Percentiles rank a stretch among this genome's conserved stretches.
phyloP scores from a whole-genome alignment of 176 grass and related monocot species.

The Oropetium thomaeum region DNA sequence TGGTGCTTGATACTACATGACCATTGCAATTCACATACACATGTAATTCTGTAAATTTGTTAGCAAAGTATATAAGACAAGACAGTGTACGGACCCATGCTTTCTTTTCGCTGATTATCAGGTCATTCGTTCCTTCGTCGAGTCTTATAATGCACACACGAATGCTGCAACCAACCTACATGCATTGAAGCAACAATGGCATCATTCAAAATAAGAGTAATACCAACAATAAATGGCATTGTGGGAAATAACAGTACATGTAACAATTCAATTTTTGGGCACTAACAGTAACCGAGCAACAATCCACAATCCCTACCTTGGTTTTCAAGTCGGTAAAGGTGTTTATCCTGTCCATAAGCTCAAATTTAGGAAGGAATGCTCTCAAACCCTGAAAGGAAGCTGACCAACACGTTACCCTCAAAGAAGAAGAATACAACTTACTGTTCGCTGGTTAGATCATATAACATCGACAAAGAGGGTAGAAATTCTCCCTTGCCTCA shows the following conservation, averaged over 20 bases:
- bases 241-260: too few species aligned
- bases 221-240: neutral
- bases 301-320: constrained; percentile 45
- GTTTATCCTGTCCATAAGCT: constrained; percentile 66
- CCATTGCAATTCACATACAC: neutral
- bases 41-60: neutral
- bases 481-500: constrained; percentile 45
- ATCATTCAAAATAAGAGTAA: constrained; percentile 11
- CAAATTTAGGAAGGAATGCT: constrained; percentile 86
- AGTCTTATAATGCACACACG: constrained; percentile 64
- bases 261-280: too few species aligned
- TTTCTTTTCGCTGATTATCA: constrained; percentile 95
- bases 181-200: neutral
- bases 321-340: constrained; percentile 78
- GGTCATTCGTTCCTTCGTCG: constrained; percentile 69
- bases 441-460: neutral
- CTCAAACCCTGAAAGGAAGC: constrained; percentile 71
- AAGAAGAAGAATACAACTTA: constrained; percentile 15
- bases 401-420: neutral
- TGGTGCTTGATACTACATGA: neutral
- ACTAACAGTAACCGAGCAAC: neutral
- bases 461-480: neutral
- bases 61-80: constrained; percentile 12
- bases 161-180: constrained; percentile 59
- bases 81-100: constrained; percentile 67